Conservation (phyloP, 306 rosid genomes). For the Casuarina glauca region DNA sequence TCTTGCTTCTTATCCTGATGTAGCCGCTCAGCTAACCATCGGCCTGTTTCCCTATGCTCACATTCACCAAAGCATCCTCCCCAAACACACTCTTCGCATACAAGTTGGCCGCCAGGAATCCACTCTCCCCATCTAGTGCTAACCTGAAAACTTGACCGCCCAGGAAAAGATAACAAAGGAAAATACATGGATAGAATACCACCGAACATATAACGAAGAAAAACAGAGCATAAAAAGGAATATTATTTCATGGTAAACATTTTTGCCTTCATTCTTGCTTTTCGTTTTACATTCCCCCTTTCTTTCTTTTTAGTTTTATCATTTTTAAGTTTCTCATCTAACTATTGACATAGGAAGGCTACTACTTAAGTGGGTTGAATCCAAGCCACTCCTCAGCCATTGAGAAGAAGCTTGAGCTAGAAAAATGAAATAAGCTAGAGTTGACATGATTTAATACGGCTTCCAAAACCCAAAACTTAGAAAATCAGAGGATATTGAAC, state of each 20-base stretch:
- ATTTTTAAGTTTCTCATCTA: background rate
- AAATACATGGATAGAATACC: constrained; percentile 9
- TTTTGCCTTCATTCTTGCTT: background rate
- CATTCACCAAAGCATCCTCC: constrained; percentile 95
- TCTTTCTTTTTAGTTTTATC: background rate
- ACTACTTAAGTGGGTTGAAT: background rate
- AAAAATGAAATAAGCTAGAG: constrained; percentile 2
- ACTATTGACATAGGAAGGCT: background rate
- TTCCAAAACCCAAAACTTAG: background rate
- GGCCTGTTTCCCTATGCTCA: constrained; percentile 86
- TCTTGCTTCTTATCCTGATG: constrained; percentile 98
- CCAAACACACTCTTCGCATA: constrained; percentile 98
- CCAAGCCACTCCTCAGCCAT: background rate
- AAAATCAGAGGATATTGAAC: background rate
- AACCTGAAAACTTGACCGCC: constrained; percentile 48
- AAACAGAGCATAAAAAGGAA: background rate
- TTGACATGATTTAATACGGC: background rate
- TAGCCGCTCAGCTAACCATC: constrained; percentile 92
- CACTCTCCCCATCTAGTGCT: constrained; percentile 95
- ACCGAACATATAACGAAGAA: constrained; percentile 1
- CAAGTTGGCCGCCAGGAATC: constrained; percentile 92
- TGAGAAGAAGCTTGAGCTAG: background rate
- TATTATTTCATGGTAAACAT: background rate
- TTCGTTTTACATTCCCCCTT: background rate
- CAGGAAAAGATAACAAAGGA: constrained; percentile 10